phyloP scores from a whole-genome alignment of 129 eudicot genomes.

The Heracleum sosnowskyi region DNA sequence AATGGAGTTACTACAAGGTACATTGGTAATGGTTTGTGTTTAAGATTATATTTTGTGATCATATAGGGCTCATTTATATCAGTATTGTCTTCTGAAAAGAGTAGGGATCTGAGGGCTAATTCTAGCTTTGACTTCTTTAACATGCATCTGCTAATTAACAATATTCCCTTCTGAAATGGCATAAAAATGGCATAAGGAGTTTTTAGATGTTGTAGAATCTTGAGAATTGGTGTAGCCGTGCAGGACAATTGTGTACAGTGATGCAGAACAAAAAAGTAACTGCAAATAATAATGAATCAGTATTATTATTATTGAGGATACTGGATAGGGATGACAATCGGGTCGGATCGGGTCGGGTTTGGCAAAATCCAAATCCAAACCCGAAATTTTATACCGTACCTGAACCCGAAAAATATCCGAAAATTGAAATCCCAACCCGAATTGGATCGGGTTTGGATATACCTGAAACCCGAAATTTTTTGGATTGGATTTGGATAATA shows the following conservation, averaged over 20 bases:
- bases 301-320: not conserved
- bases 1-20: constrained; percentile 92
- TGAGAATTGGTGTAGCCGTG: not conserved
- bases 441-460: too few relatives aligned
- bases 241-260: not conserved
- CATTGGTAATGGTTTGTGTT: not conserved
- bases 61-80: not conserved
- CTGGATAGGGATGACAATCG: too few relatives aligned
- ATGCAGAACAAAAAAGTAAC: not conserved
- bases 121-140: not conserved
- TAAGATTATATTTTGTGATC: not conserved
- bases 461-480: too few relatives aligned
- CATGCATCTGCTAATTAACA: not conserved
- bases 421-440: too few relatives aligned
- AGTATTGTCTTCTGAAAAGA: not conserved
- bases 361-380: too few relatives aligned
- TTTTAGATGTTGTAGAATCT: not conserved
- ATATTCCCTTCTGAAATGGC: not conserved
- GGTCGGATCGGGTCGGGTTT: too few relatives aligned
- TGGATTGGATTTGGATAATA: too few relatives aligned
- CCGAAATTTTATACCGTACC: too few relatives aligned
- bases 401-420: too few relatives aligned
- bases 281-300: not conserved
- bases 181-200: not conserved
- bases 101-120: too few relatives aligned